Base-by-base conservation (phyloP, 1,284 basidiomycete genomes). In the Apiotrichum veenhuisii region DNA sequence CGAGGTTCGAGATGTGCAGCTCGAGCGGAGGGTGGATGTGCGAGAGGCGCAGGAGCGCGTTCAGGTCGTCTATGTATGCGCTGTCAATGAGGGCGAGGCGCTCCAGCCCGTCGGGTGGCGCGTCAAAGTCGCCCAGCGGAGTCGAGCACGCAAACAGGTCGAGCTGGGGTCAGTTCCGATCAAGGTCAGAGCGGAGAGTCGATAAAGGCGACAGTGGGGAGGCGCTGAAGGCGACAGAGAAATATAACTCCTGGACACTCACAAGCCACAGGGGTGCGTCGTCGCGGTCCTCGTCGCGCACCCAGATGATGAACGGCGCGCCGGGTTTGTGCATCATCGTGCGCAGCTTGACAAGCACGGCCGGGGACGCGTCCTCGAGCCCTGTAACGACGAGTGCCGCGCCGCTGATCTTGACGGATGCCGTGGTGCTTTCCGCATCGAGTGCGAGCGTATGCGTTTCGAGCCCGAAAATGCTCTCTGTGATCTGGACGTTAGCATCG, bases 11-110 rank as follows among this genome's bases (percentile, higher is more conserved):
- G 44, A 73, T 65, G 64, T 75, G 69, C 5, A 65, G 61, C 15
- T 53, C 33, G 5, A 76, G 66, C 0, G 73, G 70, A 0, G 74
- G 69, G 57, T 71, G 68, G 43, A 75, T 69, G 53, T 73, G 69
- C 2, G 69, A 71, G 37, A 65, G 69, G n/a, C 66, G 62, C 3
- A 74, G 63, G 2, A 75, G 62, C 7, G 56, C 40, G 34, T 55
- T 46, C 11, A 76, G 59, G 38, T 62, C 57, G 3, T 44, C 22
- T 20, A 74, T 61, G 58, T 71, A 73, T 59, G 62, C 40, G 2
- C 20, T 3, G 1, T 68, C 61, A 12, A 72, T 52, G 34, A 69
- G 57, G 15, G 56, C 52, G 1, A 25, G 18, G 9, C 22, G 18
- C 20, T 20, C 20, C 5, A 68, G 55, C 3, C 53, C 46, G 10